Evolutionary conservation across 1,139 yeast genomes (phyloP).

Genomic region (Tardiomyces digboiensis): DNA sequence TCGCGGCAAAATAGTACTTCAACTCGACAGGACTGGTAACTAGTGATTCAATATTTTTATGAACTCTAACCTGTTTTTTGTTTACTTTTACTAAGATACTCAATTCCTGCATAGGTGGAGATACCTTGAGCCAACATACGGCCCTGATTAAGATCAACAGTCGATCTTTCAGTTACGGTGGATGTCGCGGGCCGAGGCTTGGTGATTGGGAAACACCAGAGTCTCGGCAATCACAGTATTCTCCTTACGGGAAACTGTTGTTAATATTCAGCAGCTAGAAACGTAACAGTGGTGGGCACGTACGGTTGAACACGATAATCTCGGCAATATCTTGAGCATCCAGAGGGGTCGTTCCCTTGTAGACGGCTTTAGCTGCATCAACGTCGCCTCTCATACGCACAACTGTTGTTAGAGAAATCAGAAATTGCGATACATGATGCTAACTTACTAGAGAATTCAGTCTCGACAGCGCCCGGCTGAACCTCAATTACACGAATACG

Average conservation of each 20-base stretch:
- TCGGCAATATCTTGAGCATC: slow-evolving; percentile 78
- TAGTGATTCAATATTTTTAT: too few species aligned
- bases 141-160: too few species aligned
- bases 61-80: too few species aligned
- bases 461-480: slow-evolving; percentile 85
- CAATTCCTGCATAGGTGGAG: too few species aligned
- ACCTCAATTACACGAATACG: slow-evolving; percentile 71
- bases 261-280: not conserved
- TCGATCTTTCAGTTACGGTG: too few species aligned
- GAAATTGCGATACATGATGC: too few species aligned
- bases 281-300: slow-evolving; percentile 23
- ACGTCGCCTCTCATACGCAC: slow-evolving; percentile 70
- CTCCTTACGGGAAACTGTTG: slow-evolving; percentile 43
- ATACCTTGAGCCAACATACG: too few species aligned
- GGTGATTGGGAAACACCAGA: slow-evolving; percentile 67
- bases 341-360: slow-evolving; percentile 64
- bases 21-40: too few species aligned
- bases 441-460: slow-evolving; percentile 52
- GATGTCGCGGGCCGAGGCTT: slow-evolving; percentile 62
- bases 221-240: slow-evolving; percentile 77
- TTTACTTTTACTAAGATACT: too few species aligned
- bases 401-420: slow-evolving; percentile 16
- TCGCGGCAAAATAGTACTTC: slow-evolving; percentile 55
- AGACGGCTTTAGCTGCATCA: slow-evolving; percentile 59
- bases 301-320: slow-evolving; percentile 50